phyloP scores from a whole-genome alignment of 306 rosid species.

The Fragaria iinumae region DNA sequence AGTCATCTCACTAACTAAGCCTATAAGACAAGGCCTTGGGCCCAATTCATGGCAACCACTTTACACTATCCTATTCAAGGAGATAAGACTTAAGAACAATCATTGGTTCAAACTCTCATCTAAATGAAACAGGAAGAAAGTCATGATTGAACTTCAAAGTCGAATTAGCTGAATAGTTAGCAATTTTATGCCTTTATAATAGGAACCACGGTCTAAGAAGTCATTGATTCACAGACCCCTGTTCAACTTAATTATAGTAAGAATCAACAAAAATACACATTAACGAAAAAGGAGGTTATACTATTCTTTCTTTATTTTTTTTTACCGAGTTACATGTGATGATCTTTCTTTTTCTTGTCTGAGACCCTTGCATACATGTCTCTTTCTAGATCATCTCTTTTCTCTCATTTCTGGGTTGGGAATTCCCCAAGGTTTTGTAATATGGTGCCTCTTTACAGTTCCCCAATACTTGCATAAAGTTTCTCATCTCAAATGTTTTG shows the following conservation, averaged over 20 bases:
- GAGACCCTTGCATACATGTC: not conserved
- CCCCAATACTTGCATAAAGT: slow-evolving; percentile 2
- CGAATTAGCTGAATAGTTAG: not conserved
- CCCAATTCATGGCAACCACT: not conserved
- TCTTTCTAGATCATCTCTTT: not conserved
- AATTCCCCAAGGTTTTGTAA: not conserved
- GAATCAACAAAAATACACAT: not conserved
- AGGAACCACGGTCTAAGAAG: not conserved
- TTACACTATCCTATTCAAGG: not conserved
- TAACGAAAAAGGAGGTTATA: not conserved
- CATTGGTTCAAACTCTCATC: not conserved
- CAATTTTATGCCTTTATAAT: not conserved
- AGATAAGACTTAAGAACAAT: not conserved
- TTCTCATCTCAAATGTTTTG: not conserved
- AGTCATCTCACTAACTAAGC: not conserved
- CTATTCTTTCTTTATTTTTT: not conserved
- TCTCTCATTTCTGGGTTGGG: slow-evolving; percentile 4
- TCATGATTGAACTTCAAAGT: not conserved
- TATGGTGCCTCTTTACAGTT: not conserved
- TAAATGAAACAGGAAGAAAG: not conserved
- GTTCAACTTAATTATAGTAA: not conserved
- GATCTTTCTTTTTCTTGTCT: not conserved
- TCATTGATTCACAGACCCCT: not conserved
- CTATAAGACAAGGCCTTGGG: not conserved
- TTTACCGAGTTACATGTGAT: not conserved